Evolutionary conservation across 139 green algal genomes (phyloP).

Genomic region (Spirogloea muscicola): DNA sequence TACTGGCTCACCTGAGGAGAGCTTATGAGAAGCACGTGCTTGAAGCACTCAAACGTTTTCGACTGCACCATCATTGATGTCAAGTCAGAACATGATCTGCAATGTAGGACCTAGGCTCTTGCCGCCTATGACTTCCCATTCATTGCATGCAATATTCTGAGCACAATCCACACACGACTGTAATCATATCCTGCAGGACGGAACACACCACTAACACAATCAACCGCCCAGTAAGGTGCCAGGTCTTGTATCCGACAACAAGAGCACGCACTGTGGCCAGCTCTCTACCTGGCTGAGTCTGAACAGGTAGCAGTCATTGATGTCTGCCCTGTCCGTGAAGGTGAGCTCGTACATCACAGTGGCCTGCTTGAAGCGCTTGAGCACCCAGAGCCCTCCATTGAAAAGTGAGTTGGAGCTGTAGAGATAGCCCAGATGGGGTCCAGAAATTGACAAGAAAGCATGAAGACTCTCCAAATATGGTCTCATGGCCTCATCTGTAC

Average conservation of each 20-base stretch:
- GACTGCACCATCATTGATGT: constrained; percentile 27
- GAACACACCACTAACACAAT: too few species aligned
- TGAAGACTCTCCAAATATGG: constrained; percentile 52
- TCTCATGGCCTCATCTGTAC: constrained; percentile 46
- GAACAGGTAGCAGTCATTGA: constrained; percentile 65
- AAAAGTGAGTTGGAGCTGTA: constrained; percentile 59
- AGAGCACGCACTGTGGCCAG: too few species aligned
- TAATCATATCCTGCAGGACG: too few species aligned
- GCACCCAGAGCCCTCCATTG: constrained; percentile 56
- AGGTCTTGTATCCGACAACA: too few species aligned
- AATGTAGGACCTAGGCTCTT: too few species aligned
- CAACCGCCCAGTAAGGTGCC: too few species aligned
- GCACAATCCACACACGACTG: too few species aligned
- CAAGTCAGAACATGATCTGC: too few species aligned
- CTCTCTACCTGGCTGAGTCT: constrained; percentile 48
- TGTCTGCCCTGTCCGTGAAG: constrained; percentile 54
- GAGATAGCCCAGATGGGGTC: constrained; percentile 67
- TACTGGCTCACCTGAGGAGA: constrained; percentile 49
- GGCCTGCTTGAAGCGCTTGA: constrained; percentile 42
- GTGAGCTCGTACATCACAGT: constrained; percentile 60
- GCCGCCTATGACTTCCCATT: too few species aligned
- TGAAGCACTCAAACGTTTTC: constrained; percentile 53
- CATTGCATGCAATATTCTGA: too few species aligned
- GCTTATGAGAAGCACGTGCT: constrained; percentile 53
- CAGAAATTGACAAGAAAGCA: constrained; percentile 58